These are phyloP conservation scores for Trichoderma gracile DNA, from an alignment of 2,329 filamentous ascomycete species.

Conservation along the genomic window DNA sequence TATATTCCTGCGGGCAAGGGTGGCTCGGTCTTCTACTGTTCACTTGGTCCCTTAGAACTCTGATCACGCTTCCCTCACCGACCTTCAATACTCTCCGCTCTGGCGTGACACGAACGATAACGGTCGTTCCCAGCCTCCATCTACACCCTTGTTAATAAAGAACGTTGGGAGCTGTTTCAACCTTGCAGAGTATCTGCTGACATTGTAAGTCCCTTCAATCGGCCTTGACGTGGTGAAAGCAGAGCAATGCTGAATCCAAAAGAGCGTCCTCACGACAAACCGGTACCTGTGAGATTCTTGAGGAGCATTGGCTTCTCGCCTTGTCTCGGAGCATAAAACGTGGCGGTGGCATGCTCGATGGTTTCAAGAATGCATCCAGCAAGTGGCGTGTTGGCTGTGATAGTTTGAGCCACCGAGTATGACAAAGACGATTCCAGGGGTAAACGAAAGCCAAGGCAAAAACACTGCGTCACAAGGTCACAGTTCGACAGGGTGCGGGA, in stretches of 20 bases:
- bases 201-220: neutral
- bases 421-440: neutral
- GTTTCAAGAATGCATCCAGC: neutral
- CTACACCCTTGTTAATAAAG: neutral
- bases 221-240: neutral
- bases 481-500: slow-evolving; percentile 21
- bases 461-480: slow-evolving; percentile 16
- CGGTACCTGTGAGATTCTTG: neutral
- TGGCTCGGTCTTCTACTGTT: slow-evolving; percentile 10
- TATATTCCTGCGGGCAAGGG: slow-evolving; percentile 8
- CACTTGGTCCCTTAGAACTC: neutral
- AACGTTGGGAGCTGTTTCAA: neutral
- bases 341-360: slow-evolving; percentile 6
- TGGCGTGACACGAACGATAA: slow-evolving; percentile 21
- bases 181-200: neutral
- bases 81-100: slow-evolving; percentile 18
- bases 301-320: neutral
- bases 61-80: slow-evolving; percentile 15
- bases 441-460: neutral
- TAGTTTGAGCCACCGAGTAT: slow-evolving; percentile 5
- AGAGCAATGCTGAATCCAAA: too few relatives aligned
- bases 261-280: neutral
- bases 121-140: neutral
- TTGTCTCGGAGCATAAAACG: slow-evolving; percentile 17
- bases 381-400: neutral